Evolutionary conservation across 805 yeast genomes (phyloP).

Genomic region (Suhomyces faveliae): DNA sequence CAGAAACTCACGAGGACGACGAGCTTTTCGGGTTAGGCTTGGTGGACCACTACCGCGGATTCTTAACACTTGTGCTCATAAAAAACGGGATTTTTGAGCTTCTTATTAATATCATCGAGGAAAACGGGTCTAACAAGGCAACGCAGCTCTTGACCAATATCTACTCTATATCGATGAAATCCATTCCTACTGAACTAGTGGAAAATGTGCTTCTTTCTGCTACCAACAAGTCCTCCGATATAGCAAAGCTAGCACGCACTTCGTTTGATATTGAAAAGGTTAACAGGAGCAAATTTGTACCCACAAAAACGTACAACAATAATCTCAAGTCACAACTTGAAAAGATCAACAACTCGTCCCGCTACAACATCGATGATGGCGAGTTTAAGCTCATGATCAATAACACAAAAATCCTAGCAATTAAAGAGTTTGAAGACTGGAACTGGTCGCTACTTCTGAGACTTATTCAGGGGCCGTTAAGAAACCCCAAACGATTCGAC

Average conservation of each 20-base stretch:
- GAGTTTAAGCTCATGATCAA: slow-evolving; percentile 64
- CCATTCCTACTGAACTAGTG: slow-evolving; percentile 52
- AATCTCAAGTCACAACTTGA: slow-evolving; percentile 24
- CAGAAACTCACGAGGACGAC: background rate
- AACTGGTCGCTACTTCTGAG: slow-evolving; percentile 75
- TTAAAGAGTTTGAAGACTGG: slow-evolving; percentile 84
- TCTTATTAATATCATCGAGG: slow-evolving; percentile 43
- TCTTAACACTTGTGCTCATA: slow-evolving; percentile 55
- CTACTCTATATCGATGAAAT: slow-evolving; percentile 48
- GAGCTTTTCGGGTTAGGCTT: slow-evolving; percentile 15
- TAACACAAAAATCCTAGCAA: slow-evolving; percentile 68
- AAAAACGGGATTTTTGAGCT: slow-evolving; percentile 50
- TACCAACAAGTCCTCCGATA: slow-evolving; percentile 24
- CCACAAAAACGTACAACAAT: slow-evolving; percentile 22
- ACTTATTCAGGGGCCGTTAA: slow-evolving; percentile 81
- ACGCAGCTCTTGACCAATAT: slow-evolving; percentile 65
- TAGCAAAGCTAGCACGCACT: slow-evolving; percentile 44
- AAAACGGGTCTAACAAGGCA: slow-evolving; percentile 53
- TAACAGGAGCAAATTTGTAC: slow-evolving; percentile 37
- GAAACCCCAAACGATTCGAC: slow-evolving; percentile 67
- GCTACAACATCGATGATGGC: slow-evolving; percentile 51
- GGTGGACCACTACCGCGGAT: slow-evolving; percentile 64
- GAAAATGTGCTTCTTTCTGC: slow-evolving; percentile 5
- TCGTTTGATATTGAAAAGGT: slow-evolving; percentile 49
- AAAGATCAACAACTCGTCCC: slow-evolving; percentile 20